Evolutionary conservation across 495 filamentous ascomycete genomes (phyloP), one percentile per base, ranked within the genome.

Genomic region (Ramalina peruviana): DNA sequence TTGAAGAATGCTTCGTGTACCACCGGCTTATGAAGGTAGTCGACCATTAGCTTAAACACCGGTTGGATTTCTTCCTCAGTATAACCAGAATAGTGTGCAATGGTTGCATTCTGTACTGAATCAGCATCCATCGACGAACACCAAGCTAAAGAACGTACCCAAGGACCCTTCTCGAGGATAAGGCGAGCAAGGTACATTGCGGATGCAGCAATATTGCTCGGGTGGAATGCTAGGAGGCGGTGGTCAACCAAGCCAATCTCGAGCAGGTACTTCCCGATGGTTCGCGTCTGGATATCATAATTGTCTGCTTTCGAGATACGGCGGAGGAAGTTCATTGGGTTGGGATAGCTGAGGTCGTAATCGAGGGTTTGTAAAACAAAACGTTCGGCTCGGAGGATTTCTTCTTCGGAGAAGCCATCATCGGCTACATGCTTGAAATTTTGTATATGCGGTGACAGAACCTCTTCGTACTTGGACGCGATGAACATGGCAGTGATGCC

Each of bases 401-500:
- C 90, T 42, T 82, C 78, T 63, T 95, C 93, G n/a, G 79, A 80
- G 63, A 97, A 98, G 38, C 88, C 92, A 64, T 98, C 88, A 62
- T 97, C 93, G 58, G 92, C 87, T 57, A 98, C 86, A 58, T 94
- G 85, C 54, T 84, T 82, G 75, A 97, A 97, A 78, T 95, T 95
- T 65, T 81, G 80, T 36, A 98, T 87, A 62, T 97, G 92, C 30
- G 92, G 93, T 4, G 92, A 95, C 20, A 97, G 78, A 48, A 97
- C 88, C 60, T 98, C 92, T 65, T 98, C 92, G 58, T 97, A 98
- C 70, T 98, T 98, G 56, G 90, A 89, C 19, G 93, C 92, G 62
- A 98, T 94, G 73, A 97, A 76, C 92, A 98, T 97, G 62, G 92
- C 92, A 43, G 92, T 93, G 54, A 97, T 86, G 61, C 92, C 92